Base-by-base conservation (phyloP, 2,329 filamentous ascomycete species). In the Stenocarpella maydis region DNA sequence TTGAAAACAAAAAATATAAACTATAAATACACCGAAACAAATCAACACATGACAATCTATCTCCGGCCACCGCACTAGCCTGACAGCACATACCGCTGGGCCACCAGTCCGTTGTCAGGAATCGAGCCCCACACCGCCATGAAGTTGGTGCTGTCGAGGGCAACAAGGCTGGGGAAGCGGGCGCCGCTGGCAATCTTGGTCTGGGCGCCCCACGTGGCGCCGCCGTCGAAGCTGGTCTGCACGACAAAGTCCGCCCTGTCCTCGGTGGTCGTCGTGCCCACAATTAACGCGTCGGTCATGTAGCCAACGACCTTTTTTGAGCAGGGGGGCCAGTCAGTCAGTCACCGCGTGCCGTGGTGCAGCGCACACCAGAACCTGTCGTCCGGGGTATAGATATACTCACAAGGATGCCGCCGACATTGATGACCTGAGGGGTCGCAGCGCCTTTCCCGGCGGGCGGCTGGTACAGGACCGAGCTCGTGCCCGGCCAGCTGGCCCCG, bases 161-260 rank as follows among this genome's bases (percentile, higher is more conserved):
- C 1, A 0, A 39, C 14, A 17, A 60, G 15, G 4, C 54, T 39
- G 17, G 53, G 31, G 28, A 8, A n/a, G 21, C 26, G 24, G 24
- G 47, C 24, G 8, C 14, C 4, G 2, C 1, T 2, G 0, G 9
- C 14, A 9, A 39, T 39, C 3, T 9, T 1, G 0, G 14, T 41
- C 26, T n/a, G 34, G 3, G 0, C 53, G 19, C 9, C 4, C 53
- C 21, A 58, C 9, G 3, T n/a, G 21, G 19, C 1, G 21, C 53
- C 12, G 19, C 14, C 10, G 21, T 41, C 24, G 1, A n/a, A 19
- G 37, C 53, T 55, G 14, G 34, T 55, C 34, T 8, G 14, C 14
- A 39, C 34, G 12, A 55, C 15, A 8, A 26, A 43, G 53, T 41
- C 14, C 2, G 6, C 21, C 9, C 8, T 8, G 24, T 41, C 24